phyloP scores from a whole-genome alignment of 2,329 filamentous ascomycete species.

The Colletotrichum endophyticum region DNA sequence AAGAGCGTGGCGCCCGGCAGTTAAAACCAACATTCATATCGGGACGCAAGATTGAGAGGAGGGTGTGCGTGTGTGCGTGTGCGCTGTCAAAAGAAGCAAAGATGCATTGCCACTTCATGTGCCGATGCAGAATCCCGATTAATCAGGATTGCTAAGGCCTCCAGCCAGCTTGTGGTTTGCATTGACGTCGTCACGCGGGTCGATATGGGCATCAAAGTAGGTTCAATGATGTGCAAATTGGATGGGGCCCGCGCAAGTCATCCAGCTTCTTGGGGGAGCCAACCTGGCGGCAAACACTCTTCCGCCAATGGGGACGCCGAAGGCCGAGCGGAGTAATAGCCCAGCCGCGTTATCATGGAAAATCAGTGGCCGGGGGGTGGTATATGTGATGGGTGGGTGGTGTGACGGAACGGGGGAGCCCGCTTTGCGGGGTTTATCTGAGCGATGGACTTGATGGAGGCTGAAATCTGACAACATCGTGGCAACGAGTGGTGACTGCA shows the following conservation, averaged over 20 bases:
- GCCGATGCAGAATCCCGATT: background rate
- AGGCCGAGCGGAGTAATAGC: background rate
- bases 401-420: background rate
- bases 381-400: background rate
- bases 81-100: background rate
- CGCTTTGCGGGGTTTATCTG: background rate
- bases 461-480: background rate
- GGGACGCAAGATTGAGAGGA: background rate
- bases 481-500: background rate
- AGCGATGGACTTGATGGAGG: background rate
- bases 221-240: background rate
- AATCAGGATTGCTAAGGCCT: background rate
- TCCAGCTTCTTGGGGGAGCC: background rate
- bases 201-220: background rate
- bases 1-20: background rate
- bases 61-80: background rate
- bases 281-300: background rate
- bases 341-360: background rate
- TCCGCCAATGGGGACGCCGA: background rate
- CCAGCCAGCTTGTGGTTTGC: background rate
- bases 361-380: background rate
- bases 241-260: background rate
- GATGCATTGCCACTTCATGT: background rate
- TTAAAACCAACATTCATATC: background rate
- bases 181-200: background rate